Conservation (phyloP, 306 rosid species). For the Cajanus cajan region DNA sequence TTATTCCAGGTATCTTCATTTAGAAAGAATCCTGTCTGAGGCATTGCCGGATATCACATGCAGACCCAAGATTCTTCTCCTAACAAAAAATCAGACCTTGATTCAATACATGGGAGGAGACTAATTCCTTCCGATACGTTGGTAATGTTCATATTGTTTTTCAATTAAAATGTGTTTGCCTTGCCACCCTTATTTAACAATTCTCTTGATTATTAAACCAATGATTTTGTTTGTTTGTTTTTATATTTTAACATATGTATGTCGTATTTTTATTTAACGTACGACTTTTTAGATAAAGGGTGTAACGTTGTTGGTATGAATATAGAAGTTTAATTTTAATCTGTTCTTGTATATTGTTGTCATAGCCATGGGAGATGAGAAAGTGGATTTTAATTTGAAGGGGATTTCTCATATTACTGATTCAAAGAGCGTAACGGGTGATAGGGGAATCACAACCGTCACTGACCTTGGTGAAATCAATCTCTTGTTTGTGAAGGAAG, state of each 20-base stretch:
- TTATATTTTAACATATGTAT: neutral
- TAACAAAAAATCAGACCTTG: too few relatives aligned
- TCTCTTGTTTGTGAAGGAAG: conserved; percentile 28
- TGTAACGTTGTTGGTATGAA: neutral
- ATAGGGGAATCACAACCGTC: conserved; percentile 25
- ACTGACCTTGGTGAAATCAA: conserved; percentile 38
- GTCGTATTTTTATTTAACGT: too few relatives aligned
- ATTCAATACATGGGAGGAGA: too few relatives aligned
- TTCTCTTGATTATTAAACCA: neutral
- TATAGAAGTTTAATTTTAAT: neutral
- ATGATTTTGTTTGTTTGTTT: neutral
- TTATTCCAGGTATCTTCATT: too few relatives aligned
- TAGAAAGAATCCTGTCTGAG: too few relatives aligned
- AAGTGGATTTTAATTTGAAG: conserved; percentile 33
- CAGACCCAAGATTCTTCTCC: too few relatives aligned
- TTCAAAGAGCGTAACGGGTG: neutral
- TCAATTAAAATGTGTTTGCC: too few relatives aligned
- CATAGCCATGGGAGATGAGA: neutral
- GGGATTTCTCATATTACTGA: conserved; percentile 32
- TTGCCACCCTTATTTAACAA: neutral
- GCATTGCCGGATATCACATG: too few relatives aligned
- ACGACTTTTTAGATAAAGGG: neutral
- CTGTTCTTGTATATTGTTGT: neutral
- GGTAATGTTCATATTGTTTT: too few relatives aligned
- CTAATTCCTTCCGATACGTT: too few relatives aligned